Evolutionary conservation across 192 early-diverging fungal species (phyloP).

Genomic region (Allomyces macrogynus): DNA sequence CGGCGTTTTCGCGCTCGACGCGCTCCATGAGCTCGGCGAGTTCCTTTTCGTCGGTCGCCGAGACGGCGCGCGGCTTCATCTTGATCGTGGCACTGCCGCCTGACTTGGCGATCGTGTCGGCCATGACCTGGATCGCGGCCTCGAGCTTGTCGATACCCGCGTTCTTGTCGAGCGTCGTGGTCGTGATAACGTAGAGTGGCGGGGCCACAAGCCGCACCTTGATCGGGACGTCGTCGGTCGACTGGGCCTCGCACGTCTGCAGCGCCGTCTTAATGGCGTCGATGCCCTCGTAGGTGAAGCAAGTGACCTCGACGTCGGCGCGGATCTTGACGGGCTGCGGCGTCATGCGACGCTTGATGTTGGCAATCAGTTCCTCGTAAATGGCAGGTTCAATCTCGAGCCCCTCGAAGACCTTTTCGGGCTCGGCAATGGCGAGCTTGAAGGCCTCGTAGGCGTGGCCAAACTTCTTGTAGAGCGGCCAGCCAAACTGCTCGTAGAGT

Average conservation of each 20-base stretch:
- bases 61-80: conserved; percentile 82
- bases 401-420: conserved; percentile 67
- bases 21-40: conserved; percentile 71
- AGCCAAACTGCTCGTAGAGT: conserved; percentile 63
- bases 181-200: conserved; percentile 81
- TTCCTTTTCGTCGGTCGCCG: conserved; percentile 83
- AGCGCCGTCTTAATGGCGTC: conserved; percentile 86
- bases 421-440: conserved; percentile 77
- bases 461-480: conserved; percentile 89
- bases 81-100: conserved; percentile 57
- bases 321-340: conserved; percentile 92
- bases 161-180: conserved; percentile 62
- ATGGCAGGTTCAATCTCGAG: conserved; percentile 41
- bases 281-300: conserved; percentile 85
- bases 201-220: conserved; percentile 79
- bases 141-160: conserved; percentile 73
- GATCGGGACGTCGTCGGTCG: conserved; percentile 55
- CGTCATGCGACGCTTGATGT: conserved; percentile 77
- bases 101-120: conserved; percentile 50
- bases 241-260: conserved; percentile 60
- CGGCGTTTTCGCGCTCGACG: conserved; percentile 76
- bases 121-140: conserved; percentile 60
- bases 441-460: conserved; percentile 96
- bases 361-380: conserved; percentile 50
- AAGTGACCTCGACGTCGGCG: conserved; percentile 83